Conservation (phyloP, 805 yeast species). For the Ogataea paradorogensis region DNA sequence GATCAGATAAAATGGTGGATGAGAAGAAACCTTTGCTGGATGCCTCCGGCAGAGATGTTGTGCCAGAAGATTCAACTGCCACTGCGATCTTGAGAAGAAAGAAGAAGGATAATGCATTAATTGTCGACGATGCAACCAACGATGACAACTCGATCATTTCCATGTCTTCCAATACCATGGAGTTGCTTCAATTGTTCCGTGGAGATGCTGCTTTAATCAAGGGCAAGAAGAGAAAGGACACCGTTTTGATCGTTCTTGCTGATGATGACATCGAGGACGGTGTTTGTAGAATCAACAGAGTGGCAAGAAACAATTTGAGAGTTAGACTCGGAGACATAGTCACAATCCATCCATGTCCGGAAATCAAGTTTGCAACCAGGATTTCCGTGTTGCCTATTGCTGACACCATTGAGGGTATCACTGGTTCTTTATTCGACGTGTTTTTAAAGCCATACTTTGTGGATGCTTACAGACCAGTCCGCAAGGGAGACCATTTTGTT, state of each 20-base stretch:
- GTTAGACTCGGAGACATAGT: conserved; percentile 92
- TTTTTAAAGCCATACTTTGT: conserved; percentile 97
- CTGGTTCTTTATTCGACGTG: conserved; percentile 94
- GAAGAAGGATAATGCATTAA: conserved; percentile 91
- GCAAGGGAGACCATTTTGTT: conserved; percentile 94
- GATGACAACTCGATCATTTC: conserved; percentile 97
- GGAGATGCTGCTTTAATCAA: conserved; percentile 97
- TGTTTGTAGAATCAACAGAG: conserved; percentile 89
- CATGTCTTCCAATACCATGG: conserved; percentile 94
- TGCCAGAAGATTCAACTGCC: conserved; percentile 59
- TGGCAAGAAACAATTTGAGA: conserved; percentile 91
- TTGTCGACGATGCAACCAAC: conserved; percentile 95
- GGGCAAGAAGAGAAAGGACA: conserved; percentile 97
- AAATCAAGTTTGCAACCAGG: conserved; percentile 93
- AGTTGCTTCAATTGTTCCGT: conserved; percentile 86
- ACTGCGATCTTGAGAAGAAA: conserved; percentile 96
- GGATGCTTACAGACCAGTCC: conserved; percentile 97
- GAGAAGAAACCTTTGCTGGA: conserved; percentile 37
- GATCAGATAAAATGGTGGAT: conserved; percentile 25
- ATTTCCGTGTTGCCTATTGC: conserved; percentile 95
- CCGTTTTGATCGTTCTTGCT: conserved; percentile 90
- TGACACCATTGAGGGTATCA: conserved; percentile 96
- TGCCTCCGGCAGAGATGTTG: conserved; percentile 35
- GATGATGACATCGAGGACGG: conserved; percentile 98
- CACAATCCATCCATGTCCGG: conserved; percentile 93